Conservation (phyloP, 164 flowering plant genomes). For the Vitis riparia region DNA sequence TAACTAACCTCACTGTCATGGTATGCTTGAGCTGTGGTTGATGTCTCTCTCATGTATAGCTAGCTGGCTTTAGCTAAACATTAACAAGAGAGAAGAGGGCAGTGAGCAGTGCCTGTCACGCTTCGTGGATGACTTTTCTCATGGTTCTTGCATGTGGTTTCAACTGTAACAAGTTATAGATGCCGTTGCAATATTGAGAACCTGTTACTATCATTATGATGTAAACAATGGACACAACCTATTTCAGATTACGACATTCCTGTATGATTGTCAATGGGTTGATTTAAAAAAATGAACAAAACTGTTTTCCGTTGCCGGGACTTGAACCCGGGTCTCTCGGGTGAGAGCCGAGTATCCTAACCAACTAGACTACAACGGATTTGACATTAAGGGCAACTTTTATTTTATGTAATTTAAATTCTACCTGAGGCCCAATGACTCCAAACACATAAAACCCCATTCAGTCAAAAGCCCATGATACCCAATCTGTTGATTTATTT, state of each 20-base stretch:
- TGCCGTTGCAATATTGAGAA: not conserved
- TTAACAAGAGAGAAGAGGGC: no score
- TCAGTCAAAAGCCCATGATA: no score
- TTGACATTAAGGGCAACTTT: accelerated
- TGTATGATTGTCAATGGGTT: no score
- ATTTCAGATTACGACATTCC: no score
- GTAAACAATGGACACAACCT: not conserved
- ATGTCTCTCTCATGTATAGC: not conserved
- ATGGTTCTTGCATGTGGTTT: constrained; percentile 20
- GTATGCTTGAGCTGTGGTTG: not conserved
- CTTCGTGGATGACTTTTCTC: constrained; percentile 14
- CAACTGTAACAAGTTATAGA: not conserved
- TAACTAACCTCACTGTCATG: constrained; percentile 15
- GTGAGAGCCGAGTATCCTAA: constrained; percentile 82
- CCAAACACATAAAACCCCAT: no score
- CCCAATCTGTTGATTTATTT: no score
- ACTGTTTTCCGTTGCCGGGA: constrained; percentile 91
- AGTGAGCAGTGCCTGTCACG: not conserved
- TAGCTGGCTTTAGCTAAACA: not conserved
- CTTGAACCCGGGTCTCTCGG: constrained; percentile 99
- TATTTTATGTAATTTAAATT: no score
- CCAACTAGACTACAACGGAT: no score
- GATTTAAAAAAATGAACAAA: no score
- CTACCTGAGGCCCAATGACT: no score
- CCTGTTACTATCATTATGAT: not conserved